A percentile compares a stretch with the other conserved stretches of the same genome.
These are phyloP conservation scores for Yamadazyma trypodendri DNA, from an alignment of 1,139 yeast genomes.

Conservation along the genomic window DNA sequence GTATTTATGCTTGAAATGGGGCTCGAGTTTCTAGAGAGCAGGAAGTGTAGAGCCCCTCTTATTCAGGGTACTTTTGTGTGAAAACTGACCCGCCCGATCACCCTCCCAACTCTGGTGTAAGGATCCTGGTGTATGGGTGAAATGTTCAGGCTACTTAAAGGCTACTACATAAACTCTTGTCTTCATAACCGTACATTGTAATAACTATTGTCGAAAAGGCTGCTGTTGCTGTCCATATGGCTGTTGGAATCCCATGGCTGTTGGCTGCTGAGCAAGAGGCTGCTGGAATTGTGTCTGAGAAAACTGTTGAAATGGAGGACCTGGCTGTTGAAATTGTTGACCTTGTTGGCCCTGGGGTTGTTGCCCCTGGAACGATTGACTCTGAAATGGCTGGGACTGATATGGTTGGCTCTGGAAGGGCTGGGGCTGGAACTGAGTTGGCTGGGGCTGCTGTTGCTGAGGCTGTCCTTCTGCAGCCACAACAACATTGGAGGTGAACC, in stretches of 20 bases:
- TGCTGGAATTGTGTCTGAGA: conserved; percentile 1
- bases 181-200: too few species aligned
- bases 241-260: conserved; percentile 14
- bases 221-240: conserved; percentile 11
- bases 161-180: too few species aligned
- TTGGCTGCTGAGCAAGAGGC: conserved; percentile 13
- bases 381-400: too few species aligned
- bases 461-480: conserved; percentile 19
- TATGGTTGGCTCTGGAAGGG: too few species aligned
- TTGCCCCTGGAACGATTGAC: too few species aligned
- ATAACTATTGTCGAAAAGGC: conserved; percentile 9
- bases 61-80: neutral
- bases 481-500: conserved; percentile 27
- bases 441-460: conserved; percentile 19
- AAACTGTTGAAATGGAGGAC: conserved; percentile 3
- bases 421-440: conserved; percentile 12
- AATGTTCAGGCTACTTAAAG: too few species aligned
- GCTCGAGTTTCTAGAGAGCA: too few species aligned
- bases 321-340: conserved; percentile 17
- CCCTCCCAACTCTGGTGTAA: too few species aligned
- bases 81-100: neutral
- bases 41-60: too few species aligned
- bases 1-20: too few species aligned
- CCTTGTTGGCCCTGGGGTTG: too few species aligned
- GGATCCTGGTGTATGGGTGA: neutral